These are phyloP conservation scores for Epichloe bromicola DNA, from an alignment of 2,329 filamentous ascomycete species.

Conservation along the genomic window DNA sequence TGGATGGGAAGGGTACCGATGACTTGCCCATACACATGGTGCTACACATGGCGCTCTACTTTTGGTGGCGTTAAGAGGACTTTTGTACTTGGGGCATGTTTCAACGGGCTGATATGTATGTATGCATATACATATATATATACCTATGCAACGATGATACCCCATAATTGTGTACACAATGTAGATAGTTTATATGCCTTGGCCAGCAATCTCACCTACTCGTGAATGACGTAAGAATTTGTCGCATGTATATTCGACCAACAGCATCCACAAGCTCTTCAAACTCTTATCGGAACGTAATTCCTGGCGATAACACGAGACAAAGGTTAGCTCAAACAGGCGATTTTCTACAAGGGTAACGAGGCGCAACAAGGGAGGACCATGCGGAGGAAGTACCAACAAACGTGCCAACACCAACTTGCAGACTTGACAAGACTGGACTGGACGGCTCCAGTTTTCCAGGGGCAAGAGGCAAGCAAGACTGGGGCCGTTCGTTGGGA, in stretches of 20 bases:
- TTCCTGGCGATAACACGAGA: too few relatives aligned
- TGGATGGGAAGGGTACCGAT: not conserved
- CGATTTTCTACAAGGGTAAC: not conserved
- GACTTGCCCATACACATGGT: not conserved
- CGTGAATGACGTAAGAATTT: too few relatives aligned
- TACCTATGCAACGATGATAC: too few relatives aligned
- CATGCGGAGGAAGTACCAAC: too few relatives aligned
- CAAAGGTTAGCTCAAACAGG: too few relatives aligned
- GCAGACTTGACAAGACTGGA: not conserved
- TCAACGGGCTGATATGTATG: not conserved
- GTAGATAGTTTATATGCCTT: not conserved
- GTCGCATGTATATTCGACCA: too few relatives aligned
- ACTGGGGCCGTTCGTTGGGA: not conserved
- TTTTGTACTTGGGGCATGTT: not conserved
- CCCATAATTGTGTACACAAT: not conserved
- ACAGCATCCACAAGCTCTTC: too few relatives aligned
- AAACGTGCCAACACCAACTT: too few relatives aligned
- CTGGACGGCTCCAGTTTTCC: not conserved
- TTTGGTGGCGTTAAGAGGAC: not conserved
- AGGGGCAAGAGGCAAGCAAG: not conserved
- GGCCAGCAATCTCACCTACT: too few relatives aligned
- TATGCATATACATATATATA: too few relatives aligned
- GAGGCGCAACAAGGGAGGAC: not conserved
- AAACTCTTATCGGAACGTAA: too few relatives aligned
- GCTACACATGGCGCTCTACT: not conserved